Evolutionary conservation across 352 stramenopile species (phyloP).

Genomic region (Phytophthora syringae): DNA sequence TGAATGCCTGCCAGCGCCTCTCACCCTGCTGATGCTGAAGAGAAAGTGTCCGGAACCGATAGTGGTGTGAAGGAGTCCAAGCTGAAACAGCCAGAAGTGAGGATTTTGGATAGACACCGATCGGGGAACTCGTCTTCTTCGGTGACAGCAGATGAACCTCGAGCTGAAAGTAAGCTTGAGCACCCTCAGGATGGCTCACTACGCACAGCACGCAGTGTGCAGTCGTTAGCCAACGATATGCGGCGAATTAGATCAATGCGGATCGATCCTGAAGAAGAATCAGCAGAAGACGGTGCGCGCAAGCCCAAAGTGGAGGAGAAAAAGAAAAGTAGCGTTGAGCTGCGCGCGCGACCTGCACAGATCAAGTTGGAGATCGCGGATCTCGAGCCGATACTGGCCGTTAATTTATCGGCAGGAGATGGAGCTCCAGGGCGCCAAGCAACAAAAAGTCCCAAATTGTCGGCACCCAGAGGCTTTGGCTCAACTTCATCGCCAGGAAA

Average conservation of each 20-base stretch:
- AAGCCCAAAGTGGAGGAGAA: conserved; percentile 55
- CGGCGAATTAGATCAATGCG: conserved; percentile 72
- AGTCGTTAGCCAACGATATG: conserved; percentile 85
- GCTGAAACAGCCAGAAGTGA: conserved; percentile 71
- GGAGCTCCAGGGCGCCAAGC: conserved; percentile 41
- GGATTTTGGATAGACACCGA: conserved; percentile 54
- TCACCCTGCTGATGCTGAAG: conserved; percentile 22
- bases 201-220: conserved; percentile 76
- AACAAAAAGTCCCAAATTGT: conserved; percentile 55
- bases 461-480: conserved; percentile 16
- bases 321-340: conserved; percentile 44
- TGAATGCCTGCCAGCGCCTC: conserved; percentile 19
- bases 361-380: conserved; percentile 82
- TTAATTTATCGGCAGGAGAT: conserved; percentile 9
- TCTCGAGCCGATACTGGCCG: conserved; percentile 33
- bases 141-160: too few relatives aligned
- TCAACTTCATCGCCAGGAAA: conserved; percentile 54
- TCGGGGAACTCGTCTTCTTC: conserved; percentile 16
- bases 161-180: conserved; percentile 55
- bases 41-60: conserved; percentile 18
- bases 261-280: conserved; percentile 29
- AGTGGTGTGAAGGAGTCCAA: conserved; percentile 71
- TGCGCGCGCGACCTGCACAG: conserved; percentile 49
- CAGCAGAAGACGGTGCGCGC: conserved; percentile 32
- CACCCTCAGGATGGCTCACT: conserved; percentile 33